phyloP scores from a whole-genome alignment of 768 basidiomycete species.

The Mycena polygramma region DNA sequence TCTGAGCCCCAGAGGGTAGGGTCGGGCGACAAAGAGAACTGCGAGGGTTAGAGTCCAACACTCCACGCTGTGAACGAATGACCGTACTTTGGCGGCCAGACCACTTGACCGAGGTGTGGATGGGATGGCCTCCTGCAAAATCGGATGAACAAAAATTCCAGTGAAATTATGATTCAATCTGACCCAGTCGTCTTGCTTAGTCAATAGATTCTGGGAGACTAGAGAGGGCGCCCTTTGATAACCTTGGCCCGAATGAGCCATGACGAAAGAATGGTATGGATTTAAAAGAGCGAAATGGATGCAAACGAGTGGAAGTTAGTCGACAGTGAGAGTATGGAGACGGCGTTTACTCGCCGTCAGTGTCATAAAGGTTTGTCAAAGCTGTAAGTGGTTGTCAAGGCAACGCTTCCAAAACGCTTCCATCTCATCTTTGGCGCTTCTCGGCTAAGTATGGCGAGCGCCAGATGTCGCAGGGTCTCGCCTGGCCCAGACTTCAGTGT shows the following conservation, averaged over 20 bases:
- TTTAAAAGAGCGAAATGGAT: neutral
- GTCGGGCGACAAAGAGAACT: conserved; percentile 83
- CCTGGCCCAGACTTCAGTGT: no score
- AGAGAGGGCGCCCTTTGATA: neutral
- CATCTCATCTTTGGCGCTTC: no score
- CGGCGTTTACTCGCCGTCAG: no score
- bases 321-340: no score
- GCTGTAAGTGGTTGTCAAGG: no score
- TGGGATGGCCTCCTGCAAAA: neutral
- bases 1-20: conserved; percentile 80
- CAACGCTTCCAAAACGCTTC: no score
- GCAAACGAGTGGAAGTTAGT: no score
- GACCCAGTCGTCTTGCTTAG: conserved; percentile 12
- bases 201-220: neutral
- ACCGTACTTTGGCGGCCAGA: no score
- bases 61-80: neutral
- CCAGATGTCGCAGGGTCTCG: no score
- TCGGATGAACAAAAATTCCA: neutral
- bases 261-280: neutral
- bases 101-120: neutral
- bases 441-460: no score
- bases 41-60: neutral
- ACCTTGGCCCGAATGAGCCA: conserved; percentile 5
- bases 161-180: neutral
- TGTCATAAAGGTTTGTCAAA: no score